phyloP scores from a whole-genome alignment of 2,329 filamentous ascomycete genomes.

The Stachybotrys chartarum region DNA sequence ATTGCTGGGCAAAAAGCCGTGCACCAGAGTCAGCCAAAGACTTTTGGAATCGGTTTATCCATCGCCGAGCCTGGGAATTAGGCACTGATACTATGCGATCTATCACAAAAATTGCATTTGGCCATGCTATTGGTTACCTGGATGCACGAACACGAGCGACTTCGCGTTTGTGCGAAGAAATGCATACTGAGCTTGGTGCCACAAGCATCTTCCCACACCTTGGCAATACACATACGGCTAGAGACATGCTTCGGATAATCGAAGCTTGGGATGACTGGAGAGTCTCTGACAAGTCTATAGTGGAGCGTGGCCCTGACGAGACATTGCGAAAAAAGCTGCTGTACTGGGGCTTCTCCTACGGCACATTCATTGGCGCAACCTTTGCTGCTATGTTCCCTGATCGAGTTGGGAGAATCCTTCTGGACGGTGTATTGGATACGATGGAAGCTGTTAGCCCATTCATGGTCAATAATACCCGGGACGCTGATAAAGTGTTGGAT shows the following conservation, averaged over 20 bases:
- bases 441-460: constrained; percentile 4
- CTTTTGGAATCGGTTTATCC: constrained; percentile 4
- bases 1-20: constrained; percentile 31
- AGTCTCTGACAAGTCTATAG: neutral
- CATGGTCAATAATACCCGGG: constrained; percentile 28
- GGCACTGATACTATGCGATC: no score
- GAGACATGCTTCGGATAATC: constrained; percentile 30
- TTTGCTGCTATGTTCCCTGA: constrained; percentile 13
- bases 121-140: neutral
- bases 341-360: constrained; percentile 23
- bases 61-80: no score
- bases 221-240: constrained; percentile 24
- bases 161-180: constrained; percentile 11
- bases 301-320: no score
- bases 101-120: no score
- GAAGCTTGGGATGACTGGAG: constrained; percentile 14
- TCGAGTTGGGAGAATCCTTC: constrained; percentile 9
- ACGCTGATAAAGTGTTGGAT: constrained; percentile 26
- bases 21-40: no score
- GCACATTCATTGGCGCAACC: constrained; percentile 10
- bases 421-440: constrained; percentile 8
- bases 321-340: no score
- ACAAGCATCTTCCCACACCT: constrained; percentile 10
- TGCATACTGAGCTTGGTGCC: constrained; percentile 10
- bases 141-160: neutral